Base-by-base conservation (phyloP, 2,329 filamentous ascomycete species). In the Orbilia brochopaga region DNA sequence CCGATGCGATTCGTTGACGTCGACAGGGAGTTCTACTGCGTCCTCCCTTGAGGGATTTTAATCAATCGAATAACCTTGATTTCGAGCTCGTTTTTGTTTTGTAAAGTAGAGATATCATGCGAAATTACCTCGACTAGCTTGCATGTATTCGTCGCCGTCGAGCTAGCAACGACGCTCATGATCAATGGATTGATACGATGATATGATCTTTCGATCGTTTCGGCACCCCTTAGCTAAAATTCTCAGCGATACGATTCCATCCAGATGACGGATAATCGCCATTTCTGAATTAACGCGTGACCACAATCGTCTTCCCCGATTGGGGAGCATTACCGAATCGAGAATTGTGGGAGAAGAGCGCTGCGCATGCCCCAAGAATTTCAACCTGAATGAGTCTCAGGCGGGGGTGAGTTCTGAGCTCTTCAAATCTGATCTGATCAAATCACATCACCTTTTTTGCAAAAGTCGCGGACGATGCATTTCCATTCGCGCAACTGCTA, bases 21-120 rank as follows among this genome's bases (percentile, higher is more conserved):
- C 40, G n/a, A 60, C 32, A n/a, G 42, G 32, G 21, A 19, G 40
- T 32, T n/a, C n/a, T n/a, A n/a, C n/a, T n/a, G n/a, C 8, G 37
- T 40, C 50, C n/a, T 42, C 30, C 21, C 37, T 52, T 70, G 66
- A 70, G 66, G 66, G 66, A 70, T 70, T 70, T 70, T 63, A 69
- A 48, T 48, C 50, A 53, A 64, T 54, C 42, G 24, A 24, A 48
- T 48, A 48, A 48, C 44, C 44, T 48, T 48, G 44, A 48, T 48
- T 48, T 48, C 19, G 15, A 10, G 8, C 8, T 21, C 19, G 4
- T 48, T 48, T 19, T 10, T 10, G 44, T 19, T 19, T 21, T 48
- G 19, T 23, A 5, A 42, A 15, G 37, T 42, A 13, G 37, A 42
- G 37, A 42, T 42, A 15, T 15, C 15, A n/a, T n/a, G n/a, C 4